These are phyloP conservation scores for Hypoxylon fuscum DNA, from an alignment of 495 filamentous ascomycete species.

Conservation along the genomic window DNA sequence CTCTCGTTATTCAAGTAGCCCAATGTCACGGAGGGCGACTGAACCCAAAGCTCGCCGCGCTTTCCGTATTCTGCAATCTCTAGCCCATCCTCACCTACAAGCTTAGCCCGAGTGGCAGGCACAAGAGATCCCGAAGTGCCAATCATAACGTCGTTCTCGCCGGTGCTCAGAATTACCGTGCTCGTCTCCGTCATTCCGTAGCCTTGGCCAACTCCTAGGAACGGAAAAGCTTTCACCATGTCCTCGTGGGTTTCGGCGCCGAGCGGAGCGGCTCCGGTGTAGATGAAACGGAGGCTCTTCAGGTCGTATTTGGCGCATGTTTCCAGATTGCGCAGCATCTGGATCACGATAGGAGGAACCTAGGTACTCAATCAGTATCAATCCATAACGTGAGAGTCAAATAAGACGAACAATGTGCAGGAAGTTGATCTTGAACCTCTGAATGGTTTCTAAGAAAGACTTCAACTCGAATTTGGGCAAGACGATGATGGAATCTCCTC, in stretches of 20 bases:
- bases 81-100: constrained; percentile 75
- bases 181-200: constrained; percentile 88
- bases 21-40: constrained; percentile 77
- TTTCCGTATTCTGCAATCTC: constrained; percentile 81
- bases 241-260: constrained; percentile 80
- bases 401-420: constrained; percentile 68
- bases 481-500: constrained; percentile 81
- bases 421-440: constrained; percentile 74
- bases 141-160: constrained; percentile 71
- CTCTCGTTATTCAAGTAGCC: constrained; percentile 88
- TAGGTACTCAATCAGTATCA: constrained; percentile 37
- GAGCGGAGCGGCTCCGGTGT: constrained; percentile 85
- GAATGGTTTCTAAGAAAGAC: constrained; percentile 70
- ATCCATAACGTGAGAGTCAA: not conserved
- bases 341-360: constrained; percentile 89
- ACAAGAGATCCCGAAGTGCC: constrained; percentile 79
- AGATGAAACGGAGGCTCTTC: constrained; percentile 70
- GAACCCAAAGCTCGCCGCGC: constrained; percentile 81
- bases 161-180: constrained; percentile 75
- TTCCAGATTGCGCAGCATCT: constrained; percentile 73
- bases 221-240: constrained; percentile 70
- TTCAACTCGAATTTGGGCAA: constrained; percentile 85
- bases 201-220: constrained; percentile 75
- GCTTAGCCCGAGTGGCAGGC: constrained; percentile 71
- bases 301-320: constrained; percentile 76